Conservation (phyloP, 352 stramenopile species). For the Globisporangium mamillatum region DNA sequence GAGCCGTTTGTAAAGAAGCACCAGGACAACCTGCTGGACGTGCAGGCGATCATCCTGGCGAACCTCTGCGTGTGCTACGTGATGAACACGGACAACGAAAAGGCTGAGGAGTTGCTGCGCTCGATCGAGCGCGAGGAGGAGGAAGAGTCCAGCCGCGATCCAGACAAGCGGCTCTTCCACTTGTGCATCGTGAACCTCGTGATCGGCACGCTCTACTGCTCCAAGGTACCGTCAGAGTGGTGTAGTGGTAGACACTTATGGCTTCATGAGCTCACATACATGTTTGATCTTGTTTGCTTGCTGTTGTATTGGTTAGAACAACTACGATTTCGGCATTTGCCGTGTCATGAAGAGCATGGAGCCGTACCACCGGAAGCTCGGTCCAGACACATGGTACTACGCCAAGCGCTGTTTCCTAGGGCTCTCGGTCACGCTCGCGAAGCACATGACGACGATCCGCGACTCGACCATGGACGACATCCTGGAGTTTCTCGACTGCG, state of each 20-base stretch:
- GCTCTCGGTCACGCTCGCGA: constrained; percentile 91
- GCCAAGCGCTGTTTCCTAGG: constrained; percentile 95
- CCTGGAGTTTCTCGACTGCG: constrained; percentile 91
- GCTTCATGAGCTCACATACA: not conserved
- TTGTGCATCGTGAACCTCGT: constrained; percentile 98
- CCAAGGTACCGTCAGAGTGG: constrained; percentile 57
- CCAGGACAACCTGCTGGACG: constrained; percentile 89
- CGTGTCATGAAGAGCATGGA: constrained; percentile 95
- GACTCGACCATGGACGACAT: constrained; percentile 94
- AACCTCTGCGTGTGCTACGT: constrained; percentile 98
- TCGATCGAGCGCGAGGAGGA: constrained; percentile 95
- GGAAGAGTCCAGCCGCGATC: constrained; percentile 80
- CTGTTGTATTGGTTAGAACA: constrained; percentile 49
- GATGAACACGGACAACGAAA: constrained; percentile 97
- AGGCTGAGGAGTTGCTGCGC: constrained; percentile 93
- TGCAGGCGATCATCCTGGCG: constrained; percentile 95
- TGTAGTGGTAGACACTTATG: not conserved
- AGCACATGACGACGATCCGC: constrained; percentile 95
- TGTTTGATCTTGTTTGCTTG: not conserved
- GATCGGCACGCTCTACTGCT: constrained; percentile 97
- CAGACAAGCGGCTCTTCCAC: constrained; percentile 90
- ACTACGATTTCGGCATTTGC: constrained; percentile 96
- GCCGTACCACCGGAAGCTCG: constrained; percentile 95
- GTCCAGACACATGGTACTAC: constrained; percentile 95
- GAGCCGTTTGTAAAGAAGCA: constrained; percentile 94